Conservation (phyloP, 2,329 filamentous ascomycete genomes). For the Harringtonia aguacate region DNA sequence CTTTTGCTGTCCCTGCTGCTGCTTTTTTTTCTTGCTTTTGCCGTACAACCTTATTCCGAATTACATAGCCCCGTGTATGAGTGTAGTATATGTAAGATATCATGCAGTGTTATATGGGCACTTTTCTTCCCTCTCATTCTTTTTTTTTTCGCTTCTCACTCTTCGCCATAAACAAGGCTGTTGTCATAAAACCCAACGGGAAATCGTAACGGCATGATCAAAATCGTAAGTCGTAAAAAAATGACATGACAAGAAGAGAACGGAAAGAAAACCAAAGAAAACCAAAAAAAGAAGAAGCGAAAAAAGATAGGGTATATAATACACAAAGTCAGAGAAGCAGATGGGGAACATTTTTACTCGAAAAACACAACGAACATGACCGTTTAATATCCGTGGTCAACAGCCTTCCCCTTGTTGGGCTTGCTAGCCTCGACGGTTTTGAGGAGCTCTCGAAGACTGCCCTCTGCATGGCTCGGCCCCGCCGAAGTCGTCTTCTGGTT, state of each 20-base stretch:
- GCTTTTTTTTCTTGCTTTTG: too few relatives aligned
- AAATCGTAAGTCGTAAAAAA: background rate
- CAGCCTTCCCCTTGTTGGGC: constrained; percentile 16
- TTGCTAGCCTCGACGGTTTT: constrained; percentile 21
- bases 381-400: constrained; percentile 4
- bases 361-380: background rate
- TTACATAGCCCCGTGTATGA: background rate
- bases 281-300: constrained; percentile 2
- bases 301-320: background rate
- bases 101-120: too few relatives aligned
- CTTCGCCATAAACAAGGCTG: too few relatives aligned
- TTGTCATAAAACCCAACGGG: too few relatives aligned
- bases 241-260: constrained; percentile 1
- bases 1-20: too few relatives aligned
- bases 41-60: background rate
- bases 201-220: background rate
- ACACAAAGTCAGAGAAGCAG: background rate
- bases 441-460: constrained; percentile 42
- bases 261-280: background rate
- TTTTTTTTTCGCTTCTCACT: background rate
- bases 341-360: background rate
- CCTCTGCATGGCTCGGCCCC: constrained; percentile 36
- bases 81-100: background rate
- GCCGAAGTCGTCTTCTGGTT: background rate
- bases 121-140: background rate